Conservation (phyloP, 805 yeast species). For the Metschnikowia lachancei region DNA sequence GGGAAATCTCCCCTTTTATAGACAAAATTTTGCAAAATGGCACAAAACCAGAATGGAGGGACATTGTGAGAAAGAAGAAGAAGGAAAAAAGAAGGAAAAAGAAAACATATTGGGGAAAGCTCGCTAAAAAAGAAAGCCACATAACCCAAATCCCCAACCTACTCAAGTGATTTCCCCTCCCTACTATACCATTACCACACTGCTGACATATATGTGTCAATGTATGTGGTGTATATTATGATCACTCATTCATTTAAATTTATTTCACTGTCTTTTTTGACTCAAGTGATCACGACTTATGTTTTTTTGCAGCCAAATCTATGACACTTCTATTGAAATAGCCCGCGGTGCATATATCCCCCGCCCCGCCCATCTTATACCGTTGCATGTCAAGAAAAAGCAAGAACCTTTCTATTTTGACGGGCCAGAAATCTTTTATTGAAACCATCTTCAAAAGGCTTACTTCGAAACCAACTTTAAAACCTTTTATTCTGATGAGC, state of each 20-base stretch:
- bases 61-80: not conserved
- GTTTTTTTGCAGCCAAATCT: constrained; percentile 4
- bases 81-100: not conserved
- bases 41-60: constrained; percentile 3
- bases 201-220: not conserved
- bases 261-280: not conserved
- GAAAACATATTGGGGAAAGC: not conserved
- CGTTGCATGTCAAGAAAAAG: not conserved
- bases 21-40: constrained; percentile 4
- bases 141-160: no score
- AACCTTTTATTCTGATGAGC: no score
- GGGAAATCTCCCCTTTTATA: constrained; percentile 6
- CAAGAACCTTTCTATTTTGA: not conserved
- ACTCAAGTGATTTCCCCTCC: not conserved
- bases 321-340: not conserved
- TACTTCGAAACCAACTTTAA: no score
- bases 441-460: no score
- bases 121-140: no score
- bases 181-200: not conserved
- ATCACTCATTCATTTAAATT: not conserved
- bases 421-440: no score
- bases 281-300: not conserved
- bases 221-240: not conserved
- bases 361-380: not conserved
- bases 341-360: not conserved